Percentiles rank a stretch among this genome's conserved stretches.
phyloP scores from a whole-genome alignment of 257 asterid genomes.

The Primulina eburnea region DNA sequence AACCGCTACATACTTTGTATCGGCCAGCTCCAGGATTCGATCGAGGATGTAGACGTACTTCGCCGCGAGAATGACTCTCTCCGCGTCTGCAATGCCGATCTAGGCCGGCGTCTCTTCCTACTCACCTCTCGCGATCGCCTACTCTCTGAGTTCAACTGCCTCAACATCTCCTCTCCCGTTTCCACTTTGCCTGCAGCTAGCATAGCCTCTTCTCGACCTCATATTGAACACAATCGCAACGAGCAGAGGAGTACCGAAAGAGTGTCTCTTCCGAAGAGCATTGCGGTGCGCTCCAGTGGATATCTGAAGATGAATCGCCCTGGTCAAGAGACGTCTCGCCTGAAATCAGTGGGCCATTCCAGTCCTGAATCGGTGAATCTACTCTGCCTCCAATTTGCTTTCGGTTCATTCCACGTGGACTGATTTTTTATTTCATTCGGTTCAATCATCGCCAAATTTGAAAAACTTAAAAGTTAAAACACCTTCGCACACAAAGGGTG shows the following conservation, averaged over 20 bases:
- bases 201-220: slow-evolving; percentile 25
- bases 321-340: slow-evolving; percentile 30
- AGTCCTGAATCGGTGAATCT: slow-evolving; percentile 45
- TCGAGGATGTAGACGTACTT: slow-evolving; percentile 57
- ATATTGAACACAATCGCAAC: slow-evolving; percentile 35
- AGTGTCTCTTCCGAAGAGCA: slow-evolving; percentile 69
- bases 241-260: slow-evolving; percentile 43
- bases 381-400: background rate
- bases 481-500: background rate
- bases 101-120: slow-evolving; percentile 55
- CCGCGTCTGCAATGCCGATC: slow-evolving; percentile 60
- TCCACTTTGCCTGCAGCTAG: slow-evolving; percentile 25
- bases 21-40: slow-evolving; percentile 49
- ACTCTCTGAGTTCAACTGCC: slow-evolving; percentile 56
- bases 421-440: background rate
- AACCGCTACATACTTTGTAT: slow-evolving; percentile 54
- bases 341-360: slow-evolving; percentile 27
- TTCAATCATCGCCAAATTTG: background rate
- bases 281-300: slow-evolving; percentile 69
- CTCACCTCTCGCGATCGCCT: slow-evolving; percentile 61
- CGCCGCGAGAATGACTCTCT: slow-evolving; percentile 57
- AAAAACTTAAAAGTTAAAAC: background rate
- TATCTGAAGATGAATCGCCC: slow-evolving; percentile 47
- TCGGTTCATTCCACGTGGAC: slow-evolving; percentile 3
- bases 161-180: slow-evolving; percentile 36